These are phyloP conservation scores for Tylopilus subfusipes DNA, from an alignment of 768 basidiomycete species.

Conservation along the genomic window DNA sequence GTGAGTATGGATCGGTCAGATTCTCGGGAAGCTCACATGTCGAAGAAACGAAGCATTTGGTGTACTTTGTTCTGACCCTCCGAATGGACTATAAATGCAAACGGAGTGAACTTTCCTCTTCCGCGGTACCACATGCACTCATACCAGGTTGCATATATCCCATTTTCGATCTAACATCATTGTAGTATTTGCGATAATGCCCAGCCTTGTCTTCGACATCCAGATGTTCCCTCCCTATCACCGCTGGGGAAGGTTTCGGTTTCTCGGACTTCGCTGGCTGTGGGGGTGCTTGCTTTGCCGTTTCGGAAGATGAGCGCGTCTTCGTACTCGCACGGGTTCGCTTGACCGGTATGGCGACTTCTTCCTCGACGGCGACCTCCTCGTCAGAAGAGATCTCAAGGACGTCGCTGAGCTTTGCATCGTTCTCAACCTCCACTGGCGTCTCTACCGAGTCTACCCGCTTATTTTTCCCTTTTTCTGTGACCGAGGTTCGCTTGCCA, in stretches of 20 bases:
- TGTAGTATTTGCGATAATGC: constrained; percentile 51
- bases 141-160: constrained; percentile 57
- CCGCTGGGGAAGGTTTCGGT: not conserved
- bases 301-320: constrained; percentile 4
- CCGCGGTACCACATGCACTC: constrained; percentile 25
- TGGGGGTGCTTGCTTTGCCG: not conserved
- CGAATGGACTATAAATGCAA: constrained; percentile 52
- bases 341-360: constrained; percentile 16
- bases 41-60: constrained; percentile 76
- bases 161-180: constrained; percentile 48
- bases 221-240: constrained; percentile 25
- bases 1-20: constrained; percentile 1
- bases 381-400: constrained; percentile 24
- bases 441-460: not conserved
- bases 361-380: constrained; percentile 2
- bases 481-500: constrained; percentile 4
- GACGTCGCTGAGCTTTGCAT: not conserved
- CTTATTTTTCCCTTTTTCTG: constrained; percentile 10
- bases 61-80: constrained; percentile 60
- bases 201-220: constrained; percentile 48
- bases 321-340: constrained; percentile 28
- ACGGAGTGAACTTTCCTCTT: not conserved
- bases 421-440: not conserved
- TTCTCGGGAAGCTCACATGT: constrained; percentile 46
- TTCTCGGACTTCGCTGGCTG: constrained; percentile 8